Evolutionary conservation across 352 stramenopile genomes (phyloP).

Genomic region (Globisporangium uncinulatum): DNA sequence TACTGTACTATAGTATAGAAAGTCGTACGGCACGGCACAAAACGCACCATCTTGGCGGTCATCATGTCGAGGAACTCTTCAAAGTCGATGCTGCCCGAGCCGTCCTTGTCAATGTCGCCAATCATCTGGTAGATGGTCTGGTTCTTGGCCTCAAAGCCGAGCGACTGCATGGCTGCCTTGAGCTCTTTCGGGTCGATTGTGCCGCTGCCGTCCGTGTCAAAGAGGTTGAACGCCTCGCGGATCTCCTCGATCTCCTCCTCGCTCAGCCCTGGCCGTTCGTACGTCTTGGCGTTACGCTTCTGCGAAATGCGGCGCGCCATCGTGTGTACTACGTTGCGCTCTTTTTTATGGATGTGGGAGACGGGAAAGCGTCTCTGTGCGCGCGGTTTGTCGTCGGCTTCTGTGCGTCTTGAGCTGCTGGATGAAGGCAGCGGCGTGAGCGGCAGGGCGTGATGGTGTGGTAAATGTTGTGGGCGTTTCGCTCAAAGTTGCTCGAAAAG

Average conservation of each 20-base stretch:
- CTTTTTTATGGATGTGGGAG: no score
- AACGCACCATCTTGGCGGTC: conserved; percentile 89
- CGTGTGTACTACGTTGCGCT: neutral
- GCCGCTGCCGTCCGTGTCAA: conserved; percentile 95
- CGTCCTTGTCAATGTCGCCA: conserved; percentile 95
- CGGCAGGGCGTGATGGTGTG: no score
- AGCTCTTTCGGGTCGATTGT: conserved; percentile 98
- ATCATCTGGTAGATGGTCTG: conserved; percentile 98
- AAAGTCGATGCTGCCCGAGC: conserved; percentile 95
- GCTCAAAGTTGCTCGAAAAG: no score
- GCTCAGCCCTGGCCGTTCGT: conserved; percentile 83
- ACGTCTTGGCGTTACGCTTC: conserved; percentile 88
- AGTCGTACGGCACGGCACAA: neutral
- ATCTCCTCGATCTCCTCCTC: conserved; percentile 96
- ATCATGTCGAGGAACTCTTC: conserved; percentile 97
- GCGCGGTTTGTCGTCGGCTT: no score
- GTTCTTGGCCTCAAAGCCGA: conserved; percentile 97
- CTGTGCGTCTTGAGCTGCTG: no score
- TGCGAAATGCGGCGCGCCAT: conserved; percentile 76
- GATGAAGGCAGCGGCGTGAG: no score
- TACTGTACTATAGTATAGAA: neutral
- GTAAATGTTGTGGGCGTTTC: no score
- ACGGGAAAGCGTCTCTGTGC: no score
- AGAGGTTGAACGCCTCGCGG: conserved; percentile 96
- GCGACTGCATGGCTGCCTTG: conserved; percentile 94